phyloP scores from a whole-genome alignment of 23 red algal genomes.

The Gracilaria domingensis region DNA sequence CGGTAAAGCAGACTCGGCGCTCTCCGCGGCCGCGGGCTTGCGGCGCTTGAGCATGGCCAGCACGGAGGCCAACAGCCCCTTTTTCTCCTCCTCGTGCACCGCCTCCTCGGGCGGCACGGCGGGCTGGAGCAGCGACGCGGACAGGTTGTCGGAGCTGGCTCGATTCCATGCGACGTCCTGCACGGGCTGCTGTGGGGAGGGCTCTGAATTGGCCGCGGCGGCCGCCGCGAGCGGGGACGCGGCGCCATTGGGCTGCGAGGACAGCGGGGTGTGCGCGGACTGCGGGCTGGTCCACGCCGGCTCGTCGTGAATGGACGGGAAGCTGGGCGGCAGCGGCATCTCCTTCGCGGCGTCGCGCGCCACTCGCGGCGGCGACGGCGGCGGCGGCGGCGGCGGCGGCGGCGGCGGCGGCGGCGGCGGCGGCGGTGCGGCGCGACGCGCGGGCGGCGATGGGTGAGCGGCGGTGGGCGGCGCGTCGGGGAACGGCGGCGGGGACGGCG shows the following conservation, averaged over 20 bases:
- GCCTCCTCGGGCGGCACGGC: background rate
- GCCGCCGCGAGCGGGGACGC: background rate
- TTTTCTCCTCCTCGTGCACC: background rate
- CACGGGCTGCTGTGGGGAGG: background rate
- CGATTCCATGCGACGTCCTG: slow-evolving; percentile 12
- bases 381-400: background rate
- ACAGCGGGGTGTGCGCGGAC: background rate
- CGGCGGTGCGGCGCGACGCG: background rate
- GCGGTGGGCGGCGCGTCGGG: background rate
- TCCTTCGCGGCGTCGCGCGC: background rate
- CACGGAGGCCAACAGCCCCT: background rate
- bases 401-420: background rate
- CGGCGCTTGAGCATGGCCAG: slow-evolving; percentile 5
- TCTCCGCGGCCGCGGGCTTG: background rate
- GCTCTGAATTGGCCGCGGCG: background rate
- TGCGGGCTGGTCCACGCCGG: slow-evolving; percentile 24
- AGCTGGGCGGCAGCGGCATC: slow-evolving; percentile 23
- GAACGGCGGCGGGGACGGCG: slow-evolving; percentile 15
- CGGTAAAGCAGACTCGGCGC: background rate
- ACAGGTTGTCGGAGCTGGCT: slow-evolving; percentile 21
- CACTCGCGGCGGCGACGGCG: background rate
- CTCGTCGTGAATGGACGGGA: slow-evolving; percentile 34
- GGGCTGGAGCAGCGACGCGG: slow-evolving; percentile 1
- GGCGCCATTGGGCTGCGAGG: background rate
- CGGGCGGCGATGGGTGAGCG: background rate